These are phyloP conservation scores for Echites panduratus DNA, from an alignment of 257 asterid species.

Conservation along the genomic window DNA sequence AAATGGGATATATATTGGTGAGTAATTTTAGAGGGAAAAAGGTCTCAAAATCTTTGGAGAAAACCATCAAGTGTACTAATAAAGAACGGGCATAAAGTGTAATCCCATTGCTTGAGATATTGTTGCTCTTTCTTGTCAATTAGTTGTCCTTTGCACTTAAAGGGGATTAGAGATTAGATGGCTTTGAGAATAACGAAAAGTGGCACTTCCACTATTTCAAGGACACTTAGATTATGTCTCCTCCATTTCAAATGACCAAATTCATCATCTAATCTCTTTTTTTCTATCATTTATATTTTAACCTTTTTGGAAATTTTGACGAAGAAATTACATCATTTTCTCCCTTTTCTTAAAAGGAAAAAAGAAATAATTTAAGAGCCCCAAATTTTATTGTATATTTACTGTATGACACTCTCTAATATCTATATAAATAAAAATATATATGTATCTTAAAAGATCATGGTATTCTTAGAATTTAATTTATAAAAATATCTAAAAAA, in stretches of 20 bases:
- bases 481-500: too few species aligned
- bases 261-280: slow-evolving; percentile 1
- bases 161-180: slow-evolving; percentile 29
- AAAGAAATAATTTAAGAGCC: too few species aligned
- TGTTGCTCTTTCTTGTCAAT: slow-evolving; percentile 52
- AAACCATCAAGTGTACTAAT: slow-evolving; percentile 24
- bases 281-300: not conserved
- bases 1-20: not conserved
- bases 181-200: slow-evolving; percentile 35
- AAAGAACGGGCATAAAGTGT: slow-evolving; percentile 24
- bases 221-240: slow-evolving; percentile 55
- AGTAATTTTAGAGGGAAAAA: not conserved
- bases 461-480: too few species aligned
- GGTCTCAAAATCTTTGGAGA: not conserved
- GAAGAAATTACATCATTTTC: not conserved
- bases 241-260: slow-evolving; percentile 27
- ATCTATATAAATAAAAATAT: too few species aligned
- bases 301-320: not conserved
- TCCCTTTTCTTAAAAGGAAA: too few species aligned
- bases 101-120: slow-evolving; percentile 32
- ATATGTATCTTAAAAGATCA: too few species aligned
- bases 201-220: slow-evolving; percentile 34
- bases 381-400: too few species aligned
- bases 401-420: too few species aligned
- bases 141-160: slow-evolving; percentile 33